Evolutionary conservation across 805 yeast genomes (phyloP).

Genomic region (Candida ipomoeae): DNA sequence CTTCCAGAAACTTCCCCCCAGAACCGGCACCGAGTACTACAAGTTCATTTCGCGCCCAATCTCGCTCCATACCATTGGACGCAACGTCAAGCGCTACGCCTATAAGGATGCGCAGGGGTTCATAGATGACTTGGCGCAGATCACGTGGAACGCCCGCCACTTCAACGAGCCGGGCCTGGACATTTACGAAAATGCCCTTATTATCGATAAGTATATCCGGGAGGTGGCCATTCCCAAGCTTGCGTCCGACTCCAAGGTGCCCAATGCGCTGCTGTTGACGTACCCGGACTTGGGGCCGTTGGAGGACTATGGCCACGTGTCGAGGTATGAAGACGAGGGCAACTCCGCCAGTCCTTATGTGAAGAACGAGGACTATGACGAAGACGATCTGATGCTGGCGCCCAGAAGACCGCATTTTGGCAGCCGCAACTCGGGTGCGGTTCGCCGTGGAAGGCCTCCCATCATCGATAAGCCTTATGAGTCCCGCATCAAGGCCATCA

Average conservation of each 20-base stretch:
- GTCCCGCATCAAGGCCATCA: conserved; percentile 80
- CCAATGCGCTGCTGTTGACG: conserved; percentile 32
- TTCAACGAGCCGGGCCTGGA: conserved; percentile 70
- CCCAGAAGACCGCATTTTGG: conserved; percentile 4
- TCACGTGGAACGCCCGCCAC: conserved; percentile 85
- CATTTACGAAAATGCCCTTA: conserved; percentile 64
- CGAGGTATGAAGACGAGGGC: conserved; percentile 11
- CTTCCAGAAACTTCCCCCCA: conserved; percentile 70
- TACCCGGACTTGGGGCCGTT: conserved; percentile 71
- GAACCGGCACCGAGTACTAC: conserved; percentile 74
- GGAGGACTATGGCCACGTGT: conserved; percentile 13
- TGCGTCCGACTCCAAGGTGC: conserved; percentile 35
- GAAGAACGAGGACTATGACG: conserved; percentile 15
- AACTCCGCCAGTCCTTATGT: conserved; percentile 11
- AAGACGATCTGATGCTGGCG: conserved; percentile 14
- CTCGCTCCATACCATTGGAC: conserved; percentile 68
- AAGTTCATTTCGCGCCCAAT: conserved; percentile 74
- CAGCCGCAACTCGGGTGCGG: conserved; percentile 37
- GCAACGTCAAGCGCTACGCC: conserved; percentile 48
- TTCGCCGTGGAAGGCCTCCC: conserved; percentile 86
- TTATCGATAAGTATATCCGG: conserved; percentile 50
- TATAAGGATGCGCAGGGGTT: conserved; percentile 67
- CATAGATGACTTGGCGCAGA: conserved; percentile 73
- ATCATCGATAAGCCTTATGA: conserved; percentile 89
- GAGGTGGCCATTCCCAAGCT: conserved; percentile 48